These are phyloP conservation scores for Gaeumannomyces tritici DNA, from an alignment of 2,329 filamentous ascomycete species.

Conservation along the genomic window DNA sequence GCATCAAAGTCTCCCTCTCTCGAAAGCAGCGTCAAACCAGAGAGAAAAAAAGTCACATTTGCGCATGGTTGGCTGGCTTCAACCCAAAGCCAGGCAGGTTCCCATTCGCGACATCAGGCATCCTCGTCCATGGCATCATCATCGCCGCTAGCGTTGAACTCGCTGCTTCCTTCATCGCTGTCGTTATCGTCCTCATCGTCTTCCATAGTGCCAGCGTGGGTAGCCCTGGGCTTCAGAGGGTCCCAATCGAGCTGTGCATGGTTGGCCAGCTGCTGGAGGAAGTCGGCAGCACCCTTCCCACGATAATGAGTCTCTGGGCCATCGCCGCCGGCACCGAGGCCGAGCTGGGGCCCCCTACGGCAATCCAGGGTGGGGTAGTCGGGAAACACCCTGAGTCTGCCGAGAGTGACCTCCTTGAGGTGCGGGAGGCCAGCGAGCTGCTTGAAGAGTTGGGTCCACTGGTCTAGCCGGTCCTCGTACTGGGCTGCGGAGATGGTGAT, in stretches of 20 bases:
- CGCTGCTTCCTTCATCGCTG: neutral
- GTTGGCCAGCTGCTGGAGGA: neutral
- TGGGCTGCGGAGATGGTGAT: neutral
- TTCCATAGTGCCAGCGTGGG: neutral
- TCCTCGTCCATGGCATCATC: no score
- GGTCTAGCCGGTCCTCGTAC: neutral
- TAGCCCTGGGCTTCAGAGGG: neutral
- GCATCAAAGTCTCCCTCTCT: no score
- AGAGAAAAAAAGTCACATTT: no score
- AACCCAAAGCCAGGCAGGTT: no score
- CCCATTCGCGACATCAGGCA: no score
- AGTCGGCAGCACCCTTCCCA: neutral
- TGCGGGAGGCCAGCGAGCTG: neutral
- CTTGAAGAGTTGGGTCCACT: neutral
- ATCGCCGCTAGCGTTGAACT: neutral
- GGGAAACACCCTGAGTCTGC: neutral
- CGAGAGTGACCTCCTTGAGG: neutral
- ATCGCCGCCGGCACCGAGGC: neutral
- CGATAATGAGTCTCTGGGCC: neutral
- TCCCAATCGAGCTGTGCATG: neutral
- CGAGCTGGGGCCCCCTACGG: neutral
- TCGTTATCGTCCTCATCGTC: neutral
- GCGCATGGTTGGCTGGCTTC: no score
- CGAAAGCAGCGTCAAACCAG: no score
- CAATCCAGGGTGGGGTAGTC: no score